These are phyloP conservation scores for Ilyonectria mors-panacis DNA, from an alignment of 2,329 filamentous ascomycete genomes.

Conservation along the genomic window DNA sequence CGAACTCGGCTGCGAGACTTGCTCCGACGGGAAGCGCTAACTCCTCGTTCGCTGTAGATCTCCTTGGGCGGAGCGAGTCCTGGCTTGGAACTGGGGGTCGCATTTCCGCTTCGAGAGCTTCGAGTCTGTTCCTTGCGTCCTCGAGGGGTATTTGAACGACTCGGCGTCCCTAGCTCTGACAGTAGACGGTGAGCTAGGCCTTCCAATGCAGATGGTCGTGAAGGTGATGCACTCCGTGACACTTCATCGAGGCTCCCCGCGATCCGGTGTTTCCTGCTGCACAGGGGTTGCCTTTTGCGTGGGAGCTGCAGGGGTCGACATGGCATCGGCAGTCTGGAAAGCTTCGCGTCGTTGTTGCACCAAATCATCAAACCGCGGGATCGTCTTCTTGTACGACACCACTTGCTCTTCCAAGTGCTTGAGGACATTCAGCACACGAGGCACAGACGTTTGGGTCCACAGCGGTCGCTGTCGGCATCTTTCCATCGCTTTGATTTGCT, in stretches of 20 bases:
- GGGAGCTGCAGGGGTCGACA: slow-evolving; percentile 55
- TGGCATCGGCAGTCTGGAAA: slow-evolving; percentile 72
- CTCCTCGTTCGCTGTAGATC: slow-evolving; percentile 55
- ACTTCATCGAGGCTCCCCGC: slow-evolving; percentile 59
- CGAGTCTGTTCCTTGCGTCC: slow-evolving; percentile 63
- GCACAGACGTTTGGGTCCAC: slow-evolving; percentile 66
- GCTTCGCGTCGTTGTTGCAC: slow-evolving; percentile 76
- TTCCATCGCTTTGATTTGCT: slow-evolving; percentile 63
- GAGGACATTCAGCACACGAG: slow-evolving; percentile 70
- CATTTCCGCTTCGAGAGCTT: slow-evolving; percentile 50
- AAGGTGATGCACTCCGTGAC: slow-evolving; percentile 65
- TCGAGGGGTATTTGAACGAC: slow-evolving; percentile 64
- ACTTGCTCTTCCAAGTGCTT: slow-evolving; percentile 75
- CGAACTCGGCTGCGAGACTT: slow-evolving; percentile 58
- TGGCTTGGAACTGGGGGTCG: slow-evolving; percentile 51
- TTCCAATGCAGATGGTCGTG: slow-evolving; percentile 69
- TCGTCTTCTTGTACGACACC: slow-evolving; percentile 71
- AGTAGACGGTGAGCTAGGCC: slow-evolving; percentile 75
- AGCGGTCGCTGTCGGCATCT: slow-evolving; percentile 68
- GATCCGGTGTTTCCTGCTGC: slow-evolving; percentile 57
- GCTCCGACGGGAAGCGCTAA: slow-evolving; percentile 54
- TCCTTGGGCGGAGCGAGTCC: slow-evolving; percentile 61
- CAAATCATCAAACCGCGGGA: slow-evolving; percentile 81
- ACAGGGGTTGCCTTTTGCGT: slow-evolving; percentile 49
- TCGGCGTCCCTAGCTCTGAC: slow-evolving; percentile 71